Evolutionary conservation across 371 early-diverging fungal species (phyloP), one percentile per base, ranked within the genome.

Genomic region (Mortierella sp.): DNA sequence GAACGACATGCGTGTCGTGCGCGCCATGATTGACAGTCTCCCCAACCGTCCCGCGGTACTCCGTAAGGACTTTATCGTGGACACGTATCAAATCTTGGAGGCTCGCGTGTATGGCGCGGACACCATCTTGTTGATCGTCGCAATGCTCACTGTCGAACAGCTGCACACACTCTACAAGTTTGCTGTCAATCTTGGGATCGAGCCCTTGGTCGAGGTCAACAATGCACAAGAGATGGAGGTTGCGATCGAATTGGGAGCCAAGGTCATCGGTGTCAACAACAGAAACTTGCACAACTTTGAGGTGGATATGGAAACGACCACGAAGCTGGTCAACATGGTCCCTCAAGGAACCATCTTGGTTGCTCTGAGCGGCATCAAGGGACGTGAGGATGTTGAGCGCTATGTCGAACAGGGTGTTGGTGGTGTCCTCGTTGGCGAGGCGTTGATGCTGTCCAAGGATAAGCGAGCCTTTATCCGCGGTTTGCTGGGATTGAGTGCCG

Each of bases 161-260:
- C 78, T 95, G 49, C 68, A 65, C 30, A 83, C 89, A 5, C 84
- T 97, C 9, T 84, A 96, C 70, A 80, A 70, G 8, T 93, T 91
- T 64, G 79, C 96, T 3, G 86, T 92, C 12, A 58, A 70, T 8
- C 83, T 97, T 9, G 95, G 94, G 2, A 98, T 99, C 93, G 98
- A 97, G 79, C 97, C 99, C n/a, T 80, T 99, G 60, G 98, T 98
- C 1, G 99, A 99, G 81, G 97, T 99, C 39, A 96, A 97, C 78
- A 93, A 90, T 67, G 86, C 79, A 12, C 90, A 86, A 31, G 98
- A 99, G 82, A 95, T 97, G 96, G 78, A 86, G 31, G 84, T 87
- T 37, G 99, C 99, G 0, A 76, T 95, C 34, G 87, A 86, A 15
- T 72, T 90, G 4, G 96, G 95, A 0, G 89, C 99, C 21, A 86